Percentiles rank a stretch among this genome's conserved stretches.
Evolutionary conservation across 495 filamentous ascomycete genomes (phyloP).

Genomic region (Chaetomium tenue): DNA sequence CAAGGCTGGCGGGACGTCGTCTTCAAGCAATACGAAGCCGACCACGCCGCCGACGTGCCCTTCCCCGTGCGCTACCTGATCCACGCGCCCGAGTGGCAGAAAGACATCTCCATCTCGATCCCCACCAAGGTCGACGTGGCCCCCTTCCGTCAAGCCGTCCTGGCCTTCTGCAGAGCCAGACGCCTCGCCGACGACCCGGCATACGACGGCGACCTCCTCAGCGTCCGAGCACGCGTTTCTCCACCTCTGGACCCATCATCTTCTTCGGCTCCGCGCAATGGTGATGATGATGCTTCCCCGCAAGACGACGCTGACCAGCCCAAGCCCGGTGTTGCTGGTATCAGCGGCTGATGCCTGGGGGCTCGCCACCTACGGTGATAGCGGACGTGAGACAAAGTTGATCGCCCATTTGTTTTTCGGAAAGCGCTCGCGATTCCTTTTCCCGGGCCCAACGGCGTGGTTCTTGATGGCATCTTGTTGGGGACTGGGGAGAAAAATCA

Average conservation of each 20-base stretch:
- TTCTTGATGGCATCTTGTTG: too few relatives aligned
- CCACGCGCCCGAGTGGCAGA: neutral
- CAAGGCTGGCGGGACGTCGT: neutral
- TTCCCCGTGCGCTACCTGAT: constrained; percentile 5
- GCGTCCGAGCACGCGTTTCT: neutral
- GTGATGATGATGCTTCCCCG: too few relatives aligned
- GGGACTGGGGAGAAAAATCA: too few relatives aligned
- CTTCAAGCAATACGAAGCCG: neutral
- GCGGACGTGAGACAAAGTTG: too few relatives aligned
- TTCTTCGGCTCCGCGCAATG: too few relatives aligned
- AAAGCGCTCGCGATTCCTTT: too few relatives aligned
- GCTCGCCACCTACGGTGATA: too few relatives aligned
- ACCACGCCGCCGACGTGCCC: neutral
- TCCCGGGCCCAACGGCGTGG: too few relatives aligned
- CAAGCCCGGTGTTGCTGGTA: too few relatives aligned
- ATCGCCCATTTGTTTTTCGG: too few relatives aligned
- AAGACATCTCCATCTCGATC: neutral
- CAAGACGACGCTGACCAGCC: too few relatives aligned
- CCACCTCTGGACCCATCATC: neutral
- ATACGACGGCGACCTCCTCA: neutral
- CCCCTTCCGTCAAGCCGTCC: neutral
- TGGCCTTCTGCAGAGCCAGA: neutral
- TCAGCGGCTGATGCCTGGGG: too few relatives aligned
- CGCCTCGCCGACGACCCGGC: neutral
- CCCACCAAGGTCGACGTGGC: neutral